Percentiles rank a stretch among this genome's conserved stretches.
Conservation (phyloP, 495 filamentous ascomycete genomes). For the Bacidia rubella region DNA sequence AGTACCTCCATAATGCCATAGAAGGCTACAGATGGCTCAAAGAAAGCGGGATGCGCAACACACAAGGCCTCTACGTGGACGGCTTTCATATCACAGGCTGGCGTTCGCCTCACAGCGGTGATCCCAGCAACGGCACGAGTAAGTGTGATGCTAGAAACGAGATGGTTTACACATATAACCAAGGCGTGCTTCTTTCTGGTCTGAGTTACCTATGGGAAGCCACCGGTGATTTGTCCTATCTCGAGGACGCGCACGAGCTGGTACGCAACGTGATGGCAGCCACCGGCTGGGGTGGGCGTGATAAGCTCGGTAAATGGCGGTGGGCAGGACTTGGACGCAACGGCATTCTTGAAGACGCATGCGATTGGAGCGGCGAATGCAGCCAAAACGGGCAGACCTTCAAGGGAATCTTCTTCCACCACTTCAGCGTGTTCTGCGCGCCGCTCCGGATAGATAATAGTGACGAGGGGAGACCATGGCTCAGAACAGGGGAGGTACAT, state of each 20-base stretch:
- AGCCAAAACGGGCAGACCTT: constrained; percentile 84
- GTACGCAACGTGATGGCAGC: constrained; percentile 58
- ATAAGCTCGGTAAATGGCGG: constrained; percentile 19
- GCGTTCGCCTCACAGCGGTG: constrained; percentile 31
- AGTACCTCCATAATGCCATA: constrained; percentile 55
- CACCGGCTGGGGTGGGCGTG: constrained; percentile 50
- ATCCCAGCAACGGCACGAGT: constrained; percentile 32
- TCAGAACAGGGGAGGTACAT: constrained; percentile 7
- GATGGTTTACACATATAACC: constrained; percentile 93
- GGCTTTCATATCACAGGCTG: constrained; percentile 80
- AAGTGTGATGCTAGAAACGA: constrained; percentile 69
- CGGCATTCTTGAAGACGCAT: constrained; percentile 75
- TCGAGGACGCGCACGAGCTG: constrained; percentile 66
- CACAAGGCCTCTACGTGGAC: constrained; percentile 66
- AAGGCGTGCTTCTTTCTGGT: constrained; percentile 83
- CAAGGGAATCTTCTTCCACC: constrained; percentile 92
- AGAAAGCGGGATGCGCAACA: constrained; percentile 67
- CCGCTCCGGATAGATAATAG: constrained; percentile 35
- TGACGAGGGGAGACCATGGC: constrained; percentile 15
- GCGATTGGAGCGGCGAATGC: constrained; percentile 62
- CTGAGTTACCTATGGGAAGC: constrained; percentile 64
- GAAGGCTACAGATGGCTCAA: constrained; percentile 74
- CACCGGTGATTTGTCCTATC: constrained; percentile 52
- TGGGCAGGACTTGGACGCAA: constrained; percentile 68
- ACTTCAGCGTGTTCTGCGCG: constrained; percentile 69